Evolutionary conservation across 2,329 filamentous ascomycete species (phyloP), one percentile per base, ranked within the genome.

Genomic region (Macrophomina phaseolina): DNA sequence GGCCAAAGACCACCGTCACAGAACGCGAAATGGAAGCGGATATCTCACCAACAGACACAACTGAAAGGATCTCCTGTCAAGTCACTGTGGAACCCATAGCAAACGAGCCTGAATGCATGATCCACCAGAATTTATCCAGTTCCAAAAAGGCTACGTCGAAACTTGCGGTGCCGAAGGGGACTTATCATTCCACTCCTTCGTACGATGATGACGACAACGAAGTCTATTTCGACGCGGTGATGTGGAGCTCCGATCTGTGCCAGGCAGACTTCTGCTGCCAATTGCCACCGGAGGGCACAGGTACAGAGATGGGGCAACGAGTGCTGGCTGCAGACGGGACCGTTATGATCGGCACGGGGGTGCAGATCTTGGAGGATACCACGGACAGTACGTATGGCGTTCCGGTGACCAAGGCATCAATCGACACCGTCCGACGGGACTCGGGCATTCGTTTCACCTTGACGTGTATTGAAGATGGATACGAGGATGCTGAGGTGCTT

Each of bases 361-460:
- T 55, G 34, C 52, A 55, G 34, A 40, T 40, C n/a, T 28, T 40
- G 18, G 53, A 42, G 53, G 53, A 58, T n/a, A 14, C 53, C 5
- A 42, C 7, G 6, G 23, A 32, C 11, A 30, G 12, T 34, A 7
- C n/a, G 16, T 40, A 58, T 23, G 53, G 52, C 52, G 52, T 55
- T 9, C 52, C 53, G 18, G 53, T 58, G 11, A 45, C 23, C 3
- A 42, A 40, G 36, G 53, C 53, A 11, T 40, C 53, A 11, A 36
- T 58, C 4, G 52, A 55, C 16, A 28, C 36, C 9, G 18, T 34
- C 5, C 52, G 52, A 36, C 52, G 34, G 34, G 52, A 55, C 12
- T 55, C 52, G 16, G 56, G 56, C 5, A 61, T 61, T n/a, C 30
- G 30, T 23, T 61, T 61, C 28, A 61, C 56, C 18, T 48, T 61